These are phyloP conservation scores for Rubia occidens DNA, from an alignment of 305 asterid genomes.

Conservation along the genomic window DNA sequence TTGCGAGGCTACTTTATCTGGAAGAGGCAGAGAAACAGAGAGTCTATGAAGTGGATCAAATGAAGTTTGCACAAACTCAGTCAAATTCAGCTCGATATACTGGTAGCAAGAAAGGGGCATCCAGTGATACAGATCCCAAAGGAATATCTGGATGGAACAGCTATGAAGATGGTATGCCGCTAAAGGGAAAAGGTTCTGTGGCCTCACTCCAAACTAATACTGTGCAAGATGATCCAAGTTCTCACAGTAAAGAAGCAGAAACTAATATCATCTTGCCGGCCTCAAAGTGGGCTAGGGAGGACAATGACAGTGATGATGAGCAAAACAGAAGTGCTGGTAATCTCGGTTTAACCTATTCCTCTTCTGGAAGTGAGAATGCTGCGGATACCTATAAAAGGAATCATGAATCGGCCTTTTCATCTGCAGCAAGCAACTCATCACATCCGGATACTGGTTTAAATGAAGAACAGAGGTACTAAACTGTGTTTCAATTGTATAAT, in stretches of 20 bases:
- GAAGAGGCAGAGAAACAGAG: conserved; percentile 92
- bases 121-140: conserved; percentile 37
- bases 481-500: background rate
- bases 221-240: conserved; percentile 26
- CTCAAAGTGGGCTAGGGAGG: conserved; percentile 95
- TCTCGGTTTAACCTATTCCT: conserved; percentile 80
- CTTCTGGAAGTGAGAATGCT: conserved; percentile 85
- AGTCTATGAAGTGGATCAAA: conserved; percentile 61
- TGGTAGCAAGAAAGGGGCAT: conserved; percentile 41
- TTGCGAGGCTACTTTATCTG: conserved; percentile 78
- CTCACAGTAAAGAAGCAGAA: conserved; percentile 37
- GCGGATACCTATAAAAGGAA: conserved; percentile 39
- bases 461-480: conserved; percentile 72
- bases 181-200: conserved; percentile 38
- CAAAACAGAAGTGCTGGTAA: conserved; percentile 52
- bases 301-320: conserved; percentile 72
- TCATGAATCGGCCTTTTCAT: conserved; percentile 44
- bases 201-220: conserved; percentile 29
- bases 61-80: conserved; percentile 53
- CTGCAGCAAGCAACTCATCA: conserved; percentile 46
- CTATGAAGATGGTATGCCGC: conserved; percentile 40
- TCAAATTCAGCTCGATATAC: conserved; percentile 49
- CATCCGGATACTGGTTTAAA: conserved; percentile 59
- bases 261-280: conserved; percentile 58
- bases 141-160: conserved; percentile 39